phyloP scores from a whole-genome alignment of 1,284 basidiomycete genomes.

The Trichosporon faecale region DNA sequence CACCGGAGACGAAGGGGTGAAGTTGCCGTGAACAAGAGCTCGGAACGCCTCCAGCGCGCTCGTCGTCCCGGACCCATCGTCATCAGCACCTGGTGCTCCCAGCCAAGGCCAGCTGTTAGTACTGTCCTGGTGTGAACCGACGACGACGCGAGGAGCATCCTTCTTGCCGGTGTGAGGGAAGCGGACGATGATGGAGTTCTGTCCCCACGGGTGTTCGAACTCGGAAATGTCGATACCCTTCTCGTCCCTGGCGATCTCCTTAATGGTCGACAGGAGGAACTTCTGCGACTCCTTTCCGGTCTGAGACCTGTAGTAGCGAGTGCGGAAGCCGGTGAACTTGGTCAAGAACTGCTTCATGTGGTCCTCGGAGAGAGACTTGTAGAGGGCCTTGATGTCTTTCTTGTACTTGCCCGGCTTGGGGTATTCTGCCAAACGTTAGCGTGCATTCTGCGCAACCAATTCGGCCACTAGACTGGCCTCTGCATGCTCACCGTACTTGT shows the following conservation, averaged over 20 bases:
- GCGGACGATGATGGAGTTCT: conserved; percentile 77
- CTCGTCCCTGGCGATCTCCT: conserved; percentile 65
- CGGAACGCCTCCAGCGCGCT: conserved; percentile 88
- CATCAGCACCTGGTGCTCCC: conserved; percentile 71
- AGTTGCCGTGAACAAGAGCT: conserved; percentile 72
- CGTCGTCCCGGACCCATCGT: conserved; percentile 88
- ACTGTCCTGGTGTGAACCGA: conserved; percentile 87
- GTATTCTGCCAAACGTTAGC: conserved; percentile 30
- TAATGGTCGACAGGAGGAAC: conserved; percentile 74
- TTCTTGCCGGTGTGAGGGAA: conserved; percentile 48
- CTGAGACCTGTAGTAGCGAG: conserved; percentile 58
- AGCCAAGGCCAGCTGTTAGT: conserved; percentile 85
- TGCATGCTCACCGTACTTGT: conserved; percentile 43
- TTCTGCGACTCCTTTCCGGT: conserved; percentile 70
- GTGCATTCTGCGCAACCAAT: not conserved
- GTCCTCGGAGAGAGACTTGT: conserved; percentile 40
- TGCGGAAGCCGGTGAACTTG: conserved; percentile 61
- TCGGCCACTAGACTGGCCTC: not conserved
- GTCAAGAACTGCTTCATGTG: conserved; percentile 61
- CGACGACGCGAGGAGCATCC: conserved; percentile 57
- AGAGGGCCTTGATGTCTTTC: conserved; percentile 38
- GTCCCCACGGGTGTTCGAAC: conserved; percentile 86
- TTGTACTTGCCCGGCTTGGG: conserved; percentile 47
- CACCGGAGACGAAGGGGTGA: conserved; percentile 67
- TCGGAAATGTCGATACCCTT: conserved; percentile 68